Conservation (phyloP, 2,329 filamentous ascomycete genomes). For the Graphiopsis chlorocephala region DNA sequence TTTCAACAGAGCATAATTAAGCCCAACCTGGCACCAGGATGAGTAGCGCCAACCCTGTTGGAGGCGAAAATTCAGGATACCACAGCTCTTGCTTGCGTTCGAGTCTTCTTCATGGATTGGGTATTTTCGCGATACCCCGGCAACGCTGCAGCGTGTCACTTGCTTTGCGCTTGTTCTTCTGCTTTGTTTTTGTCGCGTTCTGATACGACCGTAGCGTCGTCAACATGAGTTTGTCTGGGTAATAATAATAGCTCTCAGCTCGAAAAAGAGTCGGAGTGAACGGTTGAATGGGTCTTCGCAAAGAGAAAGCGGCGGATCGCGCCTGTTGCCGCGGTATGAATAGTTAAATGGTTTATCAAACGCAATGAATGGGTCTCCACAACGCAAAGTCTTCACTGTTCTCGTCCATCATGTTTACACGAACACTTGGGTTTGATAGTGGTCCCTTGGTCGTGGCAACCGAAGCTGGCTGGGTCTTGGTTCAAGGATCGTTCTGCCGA, state of each 20-base stretch:
- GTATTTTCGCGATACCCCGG: background rate
- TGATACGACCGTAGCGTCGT: background rate
- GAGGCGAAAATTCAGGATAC: background rate
- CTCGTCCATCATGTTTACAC: background rate
- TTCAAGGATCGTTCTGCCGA: background rate
- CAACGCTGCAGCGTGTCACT: background rate
- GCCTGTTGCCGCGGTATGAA: background rate
- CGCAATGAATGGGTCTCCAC: background rate
- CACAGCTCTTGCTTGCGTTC: background rate
- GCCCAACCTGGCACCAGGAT: background rate
- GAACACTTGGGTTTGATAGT: background rate
- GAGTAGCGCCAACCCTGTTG: background rate
- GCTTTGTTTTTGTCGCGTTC: background rate
- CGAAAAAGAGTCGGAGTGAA: background rate
- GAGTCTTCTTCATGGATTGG: background rate
- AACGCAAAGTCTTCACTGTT: background rate
- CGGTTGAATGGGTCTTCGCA: background rate
- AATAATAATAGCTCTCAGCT: background rate
- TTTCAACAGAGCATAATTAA: background rate
- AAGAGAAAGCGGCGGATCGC: background rate
- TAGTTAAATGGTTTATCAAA: background rate
- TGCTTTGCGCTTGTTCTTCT: background rate
- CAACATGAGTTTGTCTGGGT: background rate
- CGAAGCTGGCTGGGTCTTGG: background rate
- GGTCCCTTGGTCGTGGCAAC: background rate